A percentile compares a stretch with the other conserved stretches of the same genome.
Evolutionary conservation across 2,329 filamentous ascomycete species (phyloP).

Genomic region (Cladorrhinum sp.): DNA sequence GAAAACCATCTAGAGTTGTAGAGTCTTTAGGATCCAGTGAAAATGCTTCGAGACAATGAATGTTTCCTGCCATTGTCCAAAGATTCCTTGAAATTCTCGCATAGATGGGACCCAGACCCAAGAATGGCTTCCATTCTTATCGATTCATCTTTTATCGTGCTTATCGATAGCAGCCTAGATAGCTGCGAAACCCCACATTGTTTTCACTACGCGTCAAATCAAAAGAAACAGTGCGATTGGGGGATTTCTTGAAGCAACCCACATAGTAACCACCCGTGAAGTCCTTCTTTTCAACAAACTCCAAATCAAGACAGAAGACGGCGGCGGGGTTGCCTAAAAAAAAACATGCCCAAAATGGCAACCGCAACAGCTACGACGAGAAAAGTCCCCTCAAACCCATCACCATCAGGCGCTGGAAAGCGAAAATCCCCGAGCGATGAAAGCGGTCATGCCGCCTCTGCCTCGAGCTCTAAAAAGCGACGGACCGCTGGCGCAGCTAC

Average conservation of each 20-base stretch:
- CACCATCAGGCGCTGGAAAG: conserved; percentile 10
- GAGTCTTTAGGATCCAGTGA: too few species aligned
- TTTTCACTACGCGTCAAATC: conserved; percentile 4
- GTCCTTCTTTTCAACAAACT: not conserved
- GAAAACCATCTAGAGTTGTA: too few species aligned
- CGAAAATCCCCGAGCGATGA: conserved; percentile 22
- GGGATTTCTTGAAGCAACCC: not conserved
- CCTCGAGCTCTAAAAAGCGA: conserved; percentile 22
- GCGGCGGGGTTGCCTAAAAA: not conserved
- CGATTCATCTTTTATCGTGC: not conserved
- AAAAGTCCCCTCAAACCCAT: not conserved
- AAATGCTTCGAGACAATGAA: too few species aligned
- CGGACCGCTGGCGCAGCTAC: conserved; percentile 13
- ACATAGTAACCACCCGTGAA: not conserved
- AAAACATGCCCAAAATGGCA: not conserved
- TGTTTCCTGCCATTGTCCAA: too few species aligned
- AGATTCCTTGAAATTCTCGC: too few species aligned
- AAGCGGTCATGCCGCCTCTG: not conserved
- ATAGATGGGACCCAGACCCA: too few species aligned
- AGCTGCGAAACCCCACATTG: conserved; percentile 2
- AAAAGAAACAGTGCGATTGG: conserved; percentile 1
- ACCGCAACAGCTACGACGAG: not conserved
- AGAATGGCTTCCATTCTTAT: not conserved
- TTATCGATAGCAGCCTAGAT: conserved; percentile 4
- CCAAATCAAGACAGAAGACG: not conserved